Base-by-base conservation (phyloP, 768 basidiomycete genomes). In the Crassisporium funariophilum region DNA sequence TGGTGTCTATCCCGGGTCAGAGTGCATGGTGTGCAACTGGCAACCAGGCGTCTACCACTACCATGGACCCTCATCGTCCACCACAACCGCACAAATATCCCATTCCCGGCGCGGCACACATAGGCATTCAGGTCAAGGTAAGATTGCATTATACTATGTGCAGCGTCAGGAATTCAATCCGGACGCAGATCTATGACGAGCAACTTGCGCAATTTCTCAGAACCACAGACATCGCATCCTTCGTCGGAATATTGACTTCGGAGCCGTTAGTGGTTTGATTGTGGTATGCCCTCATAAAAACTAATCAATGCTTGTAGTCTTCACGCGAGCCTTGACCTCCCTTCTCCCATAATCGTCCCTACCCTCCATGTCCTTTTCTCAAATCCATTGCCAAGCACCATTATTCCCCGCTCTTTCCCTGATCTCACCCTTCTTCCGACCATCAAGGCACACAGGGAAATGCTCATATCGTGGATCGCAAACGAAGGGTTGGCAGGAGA, bases 81-180 rank as follows among this genome's bases (percentile, higher is more conserved):
- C 8, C 59, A 53, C 59, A 61, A 41, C 61, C 79, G 4, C 80
- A 88, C 64, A 91, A 91, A 56, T 88, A 75, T 55, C 88, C 89
- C 8, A 47, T 80, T 8, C 72, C 79, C 6, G 64, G 64, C 15
- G 60, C 61, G 13, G 52, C 75, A 7, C 86, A 90, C 57, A 58
- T 88, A n/a, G 89, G 86, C 11, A 76, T 80, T 4, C 84, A 87
- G 64, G 69, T 87, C 55, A 91, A 90, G 75, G 86, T 86, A 39
- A 34, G 44, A 23, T 46, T 5, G 9, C 21, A 15, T 38, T 8
- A 17, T 44, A 25, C 55, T 40, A 17, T 44, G 20, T n/a, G 27
- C 21, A 31, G 29, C 37, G 27, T 25, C 35, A 27, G 43, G 40
- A 29, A 15, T 34, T 6, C 25, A 16, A 13, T 23, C 34, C 27